Evolutionary conservation across 331 rosid species (phyloP), one percentile per base, ranked within the genome.

Genomic region (Quercus lobata): DNA sequence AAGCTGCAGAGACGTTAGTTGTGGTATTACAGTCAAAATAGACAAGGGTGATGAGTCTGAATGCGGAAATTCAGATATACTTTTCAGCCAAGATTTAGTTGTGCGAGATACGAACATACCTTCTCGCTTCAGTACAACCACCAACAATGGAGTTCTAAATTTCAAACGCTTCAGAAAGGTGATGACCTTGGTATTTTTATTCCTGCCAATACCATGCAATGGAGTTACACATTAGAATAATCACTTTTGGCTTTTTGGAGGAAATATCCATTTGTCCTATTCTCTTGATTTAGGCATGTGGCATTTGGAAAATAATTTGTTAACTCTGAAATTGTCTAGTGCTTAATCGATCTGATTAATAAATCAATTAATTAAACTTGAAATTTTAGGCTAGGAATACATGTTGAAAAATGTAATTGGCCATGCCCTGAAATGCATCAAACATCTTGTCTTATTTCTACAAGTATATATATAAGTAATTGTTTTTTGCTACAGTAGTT

Each of bases 91-190:
- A 82, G 60, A 72, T 77, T 85, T 94, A 83, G 75, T 94, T 79
- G 98, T 87, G 73, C 89, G 91, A 60, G 87, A 90, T 86, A 63
- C 34, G 17, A 80, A 44, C 71, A 21, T 22, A 32, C 80, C 37
- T 29, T 21, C 82, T 61, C 32, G 74, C 65, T 25, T 4, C 60
- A 61, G 70, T 69, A 73, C 84, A 74, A 76, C 85, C 73, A 79
- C 87, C 52, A 79, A 86, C 83, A 79, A 79, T 76, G 78, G 84
- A 53, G 80, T 66, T 77, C 78, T 90, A 68, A 86, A 91, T 85
- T 94, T 92, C 82, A 94, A 92, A 83, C 84, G 85, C 82, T 92
- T 92, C 81, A 87, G 91, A 82, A 94, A 94, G 97, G 97, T 90
- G 52, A 78, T 72, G 82, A 61, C 66, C 76, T 76, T 16, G 22